Evolutionary conservation across 1,284 basidiomycete genomes (phyloP).

Genomic region (Ustilago vetiveriae): DNA sequence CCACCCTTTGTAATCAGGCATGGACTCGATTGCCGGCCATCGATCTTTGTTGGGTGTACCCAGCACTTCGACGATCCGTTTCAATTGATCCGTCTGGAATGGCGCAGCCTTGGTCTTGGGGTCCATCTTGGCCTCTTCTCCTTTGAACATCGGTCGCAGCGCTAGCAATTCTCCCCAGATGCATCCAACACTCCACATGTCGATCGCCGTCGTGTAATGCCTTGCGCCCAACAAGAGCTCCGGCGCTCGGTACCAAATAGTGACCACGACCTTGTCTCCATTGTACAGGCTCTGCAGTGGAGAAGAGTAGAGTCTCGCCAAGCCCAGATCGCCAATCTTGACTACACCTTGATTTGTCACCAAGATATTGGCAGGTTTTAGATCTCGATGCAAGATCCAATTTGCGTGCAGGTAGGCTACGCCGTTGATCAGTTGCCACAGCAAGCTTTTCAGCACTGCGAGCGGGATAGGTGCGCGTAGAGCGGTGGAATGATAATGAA

Average conservation of each 20-base stretch:
- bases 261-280: slow-evolving; percentile 97
- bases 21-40: slow-evolving; percentile 88
- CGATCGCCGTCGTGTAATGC: slow-evolving; percentile 95
- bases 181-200: slow-evolving; percentile 98
- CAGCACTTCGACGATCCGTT: slow-evolving; percentile 92
- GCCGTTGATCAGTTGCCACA: slow-evolving; percentile 95
- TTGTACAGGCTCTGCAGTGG: slow-evolving; percentile 81
- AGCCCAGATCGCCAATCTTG: slow-evolving; percentile 96
- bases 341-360: slow-evolving; percentile 88
- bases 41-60: slow-evolving; percentile 85
- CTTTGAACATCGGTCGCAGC: slow-evolving; percentile 95
- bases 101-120: slow-evolving; percentile 62
- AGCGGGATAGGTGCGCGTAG: slow-evolving; percentile 79
- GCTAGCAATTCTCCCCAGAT: slow-evolving; percentile 95
- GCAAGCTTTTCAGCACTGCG: slow-evolving; percentile 87
- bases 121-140: slow-evolving; percentile 96
- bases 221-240: slow-evolving; percentile 93
- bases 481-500: slow-evolving; percentile 93
- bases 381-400: slow-evolving; percentile 93
- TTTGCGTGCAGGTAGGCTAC: slow-evolving; percentile 92
- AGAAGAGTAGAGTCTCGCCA: slow-evolving; percentile 85
- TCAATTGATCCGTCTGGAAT: slow-evolving; percentile 78
- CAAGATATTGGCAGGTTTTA: slow-evolving; percentile 98
- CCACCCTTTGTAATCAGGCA: slow-evolving; percentile 79
- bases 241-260: slow-evolving; percentile 98